Percentiles rank a stretch among this genome's conserved stretches.
Conservation (phyloP, 768 basidiomycete species). For the Jaapia argillacea region DNA sequence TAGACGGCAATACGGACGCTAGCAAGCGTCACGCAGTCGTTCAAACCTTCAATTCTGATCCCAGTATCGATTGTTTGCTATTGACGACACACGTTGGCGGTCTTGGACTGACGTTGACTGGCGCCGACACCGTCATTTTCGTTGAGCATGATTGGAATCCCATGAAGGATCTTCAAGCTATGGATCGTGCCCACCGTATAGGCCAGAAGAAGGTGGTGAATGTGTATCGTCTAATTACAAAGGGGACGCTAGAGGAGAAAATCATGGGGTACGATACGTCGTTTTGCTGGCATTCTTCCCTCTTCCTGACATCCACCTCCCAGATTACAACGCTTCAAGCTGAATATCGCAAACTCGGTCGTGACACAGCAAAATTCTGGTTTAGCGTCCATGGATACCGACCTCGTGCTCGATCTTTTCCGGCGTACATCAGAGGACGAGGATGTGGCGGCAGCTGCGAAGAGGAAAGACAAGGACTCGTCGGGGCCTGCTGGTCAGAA, state of each 20-base stretch:
- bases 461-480: constrained; percentile 44
- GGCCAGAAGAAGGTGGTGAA: constrained; percentile 99
- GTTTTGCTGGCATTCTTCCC: constrained; percentile 4
- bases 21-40: constrained; percentile 94
- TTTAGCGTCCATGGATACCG: constrained; percentile 92
- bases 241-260: constrained; percentile 96
- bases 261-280: constrained; percentile 85
- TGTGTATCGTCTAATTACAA: constrained; percentile 94
- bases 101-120: constrained; percentile 89
- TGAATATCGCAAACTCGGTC: constrained; percentile 94
- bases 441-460: constrained; percentile 46
- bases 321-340: constrained; percentile 96
- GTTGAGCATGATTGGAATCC: constrained; percentile 99
- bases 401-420: constrained; percentile 93
- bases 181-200: constrained; percentile 97
- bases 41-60: constrained; percentile 96
- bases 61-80: constrained; percentile 92
- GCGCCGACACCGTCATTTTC: constrained; percentile 98
- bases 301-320: no score
- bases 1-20: constrained; percentile 88
- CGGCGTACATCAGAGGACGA: constrained; percentile 67
- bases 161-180: constrained; percentile 98
- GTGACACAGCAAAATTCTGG: constrained; percentile 97
- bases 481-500: constrained; percentile 45
- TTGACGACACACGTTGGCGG: constrained; percentile 97